Evolutionary conservation across 2,329 filamentous ascomycete genomes (phyloP).

Genomic region (Fusarium citri): DNA sequence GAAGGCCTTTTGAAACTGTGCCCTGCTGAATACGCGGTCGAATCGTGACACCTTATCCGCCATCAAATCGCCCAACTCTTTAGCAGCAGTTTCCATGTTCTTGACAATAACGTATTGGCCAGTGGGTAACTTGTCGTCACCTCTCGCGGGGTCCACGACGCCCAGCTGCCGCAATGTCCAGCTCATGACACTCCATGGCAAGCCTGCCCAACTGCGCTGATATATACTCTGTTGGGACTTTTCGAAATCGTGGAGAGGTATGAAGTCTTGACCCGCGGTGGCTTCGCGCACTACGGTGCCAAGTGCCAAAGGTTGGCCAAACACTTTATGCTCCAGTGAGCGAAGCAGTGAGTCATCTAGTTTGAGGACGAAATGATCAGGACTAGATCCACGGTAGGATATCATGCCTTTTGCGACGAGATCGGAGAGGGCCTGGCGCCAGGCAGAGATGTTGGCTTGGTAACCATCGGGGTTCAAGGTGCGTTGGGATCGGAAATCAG

Average conservation of each 20-base stretch:
- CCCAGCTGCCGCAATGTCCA: constrained; percentile 82
- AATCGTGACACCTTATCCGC: constrained; percentile 62
- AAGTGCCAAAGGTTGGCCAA: constrained; percentile 83
- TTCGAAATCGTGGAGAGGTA: constrained; percentile 78
- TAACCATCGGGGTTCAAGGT: constrained; percentile 88
- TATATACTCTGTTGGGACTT: constrained; percentile 76
- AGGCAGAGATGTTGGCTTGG: constrained; percentile 80
- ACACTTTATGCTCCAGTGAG: constrained; percentile 79
- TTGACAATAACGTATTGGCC: constrained; percentile 74
- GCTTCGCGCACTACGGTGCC: constrained; percentile 83
- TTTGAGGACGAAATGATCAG: constrained; percentile 64
- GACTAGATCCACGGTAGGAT: constrained; percentile 54
- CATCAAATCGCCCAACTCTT: constrained; percentile 62
- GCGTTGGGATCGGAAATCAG: constrained; percentile 81
- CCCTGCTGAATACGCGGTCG: constrained; percentile 75
- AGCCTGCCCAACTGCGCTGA: constrained; percentile 72
- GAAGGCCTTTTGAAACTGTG: constrained; percentile 72
- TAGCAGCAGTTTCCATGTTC: constrained; percentile 70
- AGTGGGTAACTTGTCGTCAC: constrained; percentile 67
- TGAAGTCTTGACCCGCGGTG: constrained; percentile 73
- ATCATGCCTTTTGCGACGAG: constrained; percentile 72
- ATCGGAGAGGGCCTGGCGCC: constrained; percentile 78
- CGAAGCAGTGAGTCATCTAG: constrained; percentile 73
- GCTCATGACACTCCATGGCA: constrained; percentile 76
- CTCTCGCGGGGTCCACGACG: constrained; percentile 61